A percentile compares a stretch with the other conserved stretches of the same genome.
Conservation (phyloP, 2,329 filamentous ascomycete species). For the Alternaria sp. region DNA sequence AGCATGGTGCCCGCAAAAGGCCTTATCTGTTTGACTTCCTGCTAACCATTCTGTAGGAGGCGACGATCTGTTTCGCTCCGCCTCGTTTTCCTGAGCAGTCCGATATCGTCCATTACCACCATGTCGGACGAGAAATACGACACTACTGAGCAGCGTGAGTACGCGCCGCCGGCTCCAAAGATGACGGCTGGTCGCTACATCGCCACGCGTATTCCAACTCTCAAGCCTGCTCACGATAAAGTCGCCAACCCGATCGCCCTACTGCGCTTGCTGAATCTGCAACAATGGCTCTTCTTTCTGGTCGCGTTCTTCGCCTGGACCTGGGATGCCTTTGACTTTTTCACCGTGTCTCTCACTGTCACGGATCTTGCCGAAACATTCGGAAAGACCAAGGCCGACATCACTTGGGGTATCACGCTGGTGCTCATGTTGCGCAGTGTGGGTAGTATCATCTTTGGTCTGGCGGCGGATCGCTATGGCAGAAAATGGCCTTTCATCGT, state of each 20-base stretch:
- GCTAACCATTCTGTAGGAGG: background rate
- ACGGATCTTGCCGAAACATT: conserved; percentile 63
- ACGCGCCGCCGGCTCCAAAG: conserved; percentile 14
- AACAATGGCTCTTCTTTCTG: conserved; percentile 68
- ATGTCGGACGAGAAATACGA: conserved; percentile 36
- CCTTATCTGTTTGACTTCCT: background rate
- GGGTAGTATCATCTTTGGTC: conserved; percentile 66
- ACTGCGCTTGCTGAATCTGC: conserved; percentile 60
- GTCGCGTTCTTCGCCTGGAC: conserved; percentile 59
- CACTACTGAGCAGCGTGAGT: conserved; percentile 26
- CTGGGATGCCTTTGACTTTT: conserved; percentile 67
- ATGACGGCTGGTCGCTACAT: conserved; percentile 58
- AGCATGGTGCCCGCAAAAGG: background rate
- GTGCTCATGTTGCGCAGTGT: conserved; percentile 68
- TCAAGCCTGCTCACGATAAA: conserved; percentile 65
- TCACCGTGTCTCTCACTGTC: conserved; percentile 68
- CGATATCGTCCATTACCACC: background rate
- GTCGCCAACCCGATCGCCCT: conserved; percentile 64
- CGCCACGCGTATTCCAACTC: conserved; percentile 61
- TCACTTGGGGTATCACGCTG: conserved; percentile 65
- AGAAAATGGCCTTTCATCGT: conserved; percentile 67
- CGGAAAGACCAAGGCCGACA: conserved; percentile 63
- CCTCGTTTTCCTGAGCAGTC: background rate
- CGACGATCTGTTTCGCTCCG: background rate
- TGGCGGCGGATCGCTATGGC: conserved; percentile 63